Evolutionary conservation across 2,329 filamentous ascomycete species (phyloP), one percentile per base, ranked within the genome.

Genomic region (Paraphoma sp.): DNA sequence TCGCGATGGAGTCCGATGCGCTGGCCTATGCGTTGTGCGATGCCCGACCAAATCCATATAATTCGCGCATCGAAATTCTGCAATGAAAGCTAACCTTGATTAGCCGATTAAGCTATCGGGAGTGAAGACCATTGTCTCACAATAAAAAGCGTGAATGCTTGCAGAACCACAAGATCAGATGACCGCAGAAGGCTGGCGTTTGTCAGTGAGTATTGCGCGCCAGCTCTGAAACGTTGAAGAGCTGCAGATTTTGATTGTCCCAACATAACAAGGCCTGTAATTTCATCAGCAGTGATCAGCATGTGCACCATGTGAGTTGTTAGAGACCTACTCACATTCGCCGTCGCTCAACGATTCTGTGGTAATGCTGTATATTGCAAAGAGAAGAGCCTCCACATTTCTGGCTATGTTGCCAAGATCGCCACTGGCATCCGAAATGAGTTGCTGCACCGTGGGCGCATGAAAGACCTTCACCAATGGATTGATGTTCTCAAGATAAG

Each of bases 401-500:
- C 84, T 80, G 0, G 83, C 82, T 1, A 91, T 75, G 42, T 80
- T 81, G 11, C 79, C 76, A 17, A 88, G 78, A 57, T 86, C 82
- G 14, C 81, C 81, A 1, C 83, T 84, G 2, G 88, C 87, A 55
- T 90, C 84, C 38, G 89, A 82, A 7, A 93, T 79, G 45, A 84
- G 83, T 2, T 84, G 83, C 66, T 92, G 87, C 4, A 92, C 74
- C 0, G 87, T 87, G 0, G 90, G 90, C 1, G 89, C 84, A 69
- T 94, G 91, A 23, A 92, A 86, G 45, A 87, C 68, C 70, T 93
- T 93, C 63, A 87, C 86, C 45, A 92, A 73, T 0, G 90, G 90
- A 65, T 93, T 90, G 53, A 93, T 87, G 58, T 91, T 87, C 47
- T 91, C 87, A 6, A 92, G 78, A 62, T 89, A 93, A 8, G 86